These are phyloP conservation scores for Flaveria floridana DNA, from an alignment of 140 eudicot genomes.

Conservation along the genomic window DNA sequence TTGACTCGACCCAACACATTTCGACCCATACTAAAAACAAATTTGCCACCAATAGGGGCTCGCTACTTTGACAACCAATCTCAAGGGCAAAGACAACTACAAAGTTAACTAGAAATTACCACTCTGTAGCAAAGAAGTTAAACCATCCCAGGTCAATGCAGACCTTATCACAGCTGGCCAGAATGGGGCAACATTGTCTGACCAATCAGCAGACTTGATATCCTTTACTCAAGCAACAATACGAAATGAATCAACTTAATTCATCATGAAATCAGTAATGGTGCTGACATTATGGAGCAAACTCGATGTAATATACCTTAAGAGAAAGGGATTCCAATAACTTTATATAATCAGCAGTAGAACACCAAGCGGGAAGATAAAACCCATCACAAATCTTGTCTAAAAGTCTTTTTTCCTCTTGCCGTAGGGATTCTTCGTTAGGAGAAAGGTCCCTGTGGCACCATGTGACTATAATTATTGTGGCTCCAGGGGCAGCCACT, in stretches of 20 bases:
- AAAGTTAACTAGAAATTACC: constrained; percentile 39
- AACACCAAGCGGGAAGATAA: constrained; percentile 95
- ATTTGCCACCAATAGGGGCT: background rate
- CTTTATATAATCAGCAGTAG: constrained; percentile 76
- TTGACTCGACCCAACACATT: background rate
- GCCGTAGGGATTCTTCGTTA: constrained; percentile 56
- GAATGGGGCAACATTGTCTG: constrained; percentile 77
- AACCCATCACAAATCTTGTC: constrained; percentile 70
- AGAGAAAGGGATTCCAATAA: constrained; percentile 71
- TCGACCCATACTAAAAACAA: background rate
- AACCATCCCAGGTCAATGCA: constrained; percentile 64
- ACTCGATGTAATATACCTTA: constrained; percentile 41
- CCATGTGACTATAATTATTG: constrained; percentile 90
- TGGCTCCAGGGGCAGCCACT: constrained; percentile 98
- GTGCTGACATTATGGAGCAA: background rate
- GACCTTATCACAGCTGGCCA: constrained; percentile 87
- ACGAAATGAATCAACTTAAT: background rate
- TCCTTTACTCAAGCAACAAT: constrained; percentile 32
- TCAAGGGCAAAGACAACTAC: background rate
- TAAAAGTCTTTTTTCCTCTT: constrained; percentile 62
- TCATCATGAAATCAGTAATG: constrained; percentile 1
- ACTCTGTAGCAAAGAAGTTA: constrained; percentile 54
- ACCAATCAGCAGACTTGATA: constrained; percentile 84
- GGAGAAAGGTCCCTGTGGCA: constrained; percentile 92
- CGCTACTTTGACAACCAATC: background rate